phyloP scores from a whole-genome alignment of 345 rosid genomes.

The Salix viminalis region DNA sequence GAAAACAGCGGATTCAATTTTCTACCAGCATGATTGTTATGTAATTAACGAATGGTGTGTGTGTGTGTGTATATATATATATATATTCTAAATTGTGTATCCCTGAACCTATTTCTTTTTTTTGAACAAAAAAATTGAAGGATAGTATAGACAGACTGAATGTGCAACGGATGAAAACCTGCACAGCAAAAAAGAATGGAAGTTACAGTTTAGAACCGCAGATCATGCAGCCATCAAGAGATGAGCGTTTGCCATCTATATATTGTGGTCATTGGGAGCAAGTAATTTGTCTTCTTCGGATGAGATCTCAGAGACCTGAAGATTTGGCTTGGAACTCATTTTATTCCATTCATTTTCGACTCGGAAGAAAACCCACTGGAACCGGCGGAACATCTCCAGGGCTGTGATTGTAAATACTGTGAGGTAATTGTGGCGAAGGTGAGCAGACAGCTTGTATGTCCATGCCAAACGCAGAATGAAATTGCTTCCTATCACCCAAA shows the following conservation, averaged over 20 bases:
- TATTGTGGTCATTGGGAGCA: constrained; percentile 36
- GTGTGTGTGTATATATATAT: too few relatives aligned
- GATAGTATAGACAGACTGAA: neutral
- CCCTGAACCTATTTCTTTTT: too few relatives aligned
- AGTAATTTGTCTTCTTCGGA: constrained; percentile 62
- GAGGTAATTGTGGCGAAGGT: constrained; percentile 85
- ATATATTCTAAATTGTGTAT: constrained; percentile 13
- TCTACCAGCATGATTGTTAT: too few relatives aligned
- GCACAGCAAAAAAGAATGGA: constrained; percentile 7
- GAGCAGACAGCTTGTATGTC: constrained; percentile 98
- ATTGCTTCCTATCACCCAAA: constrained; percentile 92
- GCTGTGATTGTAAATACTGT: constrained; percentile 74
- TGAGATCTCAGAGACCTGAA: constrained; percentile 39
- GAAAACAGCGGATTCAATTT: too few relatives aligned
- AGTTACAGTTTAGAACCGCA: neutral
- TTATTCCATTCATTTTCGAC: constrained; percentile 89
- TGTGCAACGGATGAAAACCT: neutral
- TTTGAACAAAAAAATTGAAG: constrained; percentile 21
- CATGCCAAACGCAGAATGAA: constrained; percentile 87
- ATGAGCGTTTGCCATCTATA: constrained; percentile 32
- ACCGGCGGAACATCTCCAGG: constrained; percentile 76
- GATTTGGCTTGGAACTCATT: constrained; percentile 50
- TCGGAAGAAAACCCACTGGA: constrained; percentile 96
- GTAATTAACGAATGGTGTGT: too few relatives aligned
- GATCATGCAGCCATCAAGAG: neutral